Base-by-base conservation (phyloP, 495 filamentous ascomycete genomes). In the Podospora pseudopauciseta region DNA sequence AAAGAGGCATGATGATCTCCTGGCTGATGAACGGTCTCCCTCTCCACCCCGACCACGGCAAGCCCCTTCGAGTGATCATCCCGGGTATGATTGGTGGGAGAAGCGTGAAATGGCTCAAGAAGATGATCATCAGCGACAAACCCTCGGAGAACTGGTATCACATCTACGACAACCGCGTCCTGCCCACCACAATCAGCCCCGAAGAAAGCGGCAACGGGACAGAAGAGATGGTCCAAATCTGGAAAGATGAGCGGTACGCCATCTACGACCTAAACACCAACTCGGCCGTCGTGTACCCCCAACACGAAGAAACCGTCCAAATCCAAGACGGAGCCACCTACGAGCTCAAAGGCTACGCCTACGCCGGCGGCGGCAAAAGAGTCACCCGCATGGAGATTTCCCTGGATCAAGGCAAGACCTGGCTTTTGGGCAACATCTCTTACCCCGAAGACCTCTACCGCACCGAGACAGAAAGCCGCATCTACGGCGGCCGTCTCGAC, bases 111-210 rank as follows among this genome's bases (percentile, higher is more conserved):
- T 98, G 94, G 94, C 73, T 98, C 69, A 96, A 91, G 81, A 89
- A 84, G 56, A 84, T 98, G 63, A 90, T 94, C 34, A 73, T 97
- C 60, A 95, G 93, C 0, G 85, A 87, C 5, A 77, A 78, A 4
- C 94, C 94, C 0, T 96, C 92, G 73, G 90, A 94, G 63, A 97
- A 96, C 71, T 97, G 94, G 93, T 98, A 97, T 71, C 94, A 98
- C 76, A 92, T 96, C 65, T 92, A 96, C 73, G 94, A 98, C 74
- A 98, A 98, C 71, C 82, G 94, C 59, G 94, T 97, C 9, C 78
- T 98, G 60, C 94, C 94, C 18, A 97, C 92, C 0, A 94, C 89
- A 87, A 86, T 97, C 16, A 88, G 86, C 13, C 93, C 94, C 0
- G 94, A 97, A 68, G 89, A 91, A 79, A 86, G 91, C 55, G 90